Evolutionary conservation across 345 rosid genomes (phyloP).

Genomic region (Streptanthus diversifolius): DNA sequence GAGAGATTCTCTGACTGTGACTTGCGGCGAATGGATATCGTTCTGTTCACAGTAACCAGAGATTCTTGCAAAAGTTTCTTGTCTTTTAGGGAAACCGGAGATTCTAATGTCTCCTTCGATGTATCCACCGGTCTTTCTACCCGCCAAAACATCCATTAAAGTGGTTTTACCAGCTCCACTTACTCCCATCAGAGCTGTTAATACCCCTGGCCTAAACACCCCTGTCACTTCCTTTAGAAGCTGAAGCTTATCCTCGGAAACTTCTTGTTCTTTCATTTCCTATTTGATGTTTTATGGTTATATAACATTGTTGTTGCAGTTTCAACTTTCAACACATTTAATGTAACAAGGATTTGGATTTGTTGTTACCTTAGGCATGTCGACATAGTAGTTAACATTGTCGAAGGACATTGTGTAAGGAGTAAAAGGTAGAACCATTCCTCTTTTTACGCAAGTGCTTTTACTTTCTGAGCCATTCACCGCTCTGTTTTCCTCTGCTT

Average conservation of each 20-base stretch:
- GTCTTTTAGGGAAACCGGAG: constrained; percentile 77
- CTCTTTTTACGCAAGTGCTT: constrained; percentile 50
- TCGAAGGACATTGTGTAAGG: constrained; percentile 78
- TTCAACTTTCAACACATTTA: background rate
- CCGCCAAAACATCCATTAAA: constrained; percentile 94
- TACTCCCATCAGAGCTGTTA: constrained; percentile 94
- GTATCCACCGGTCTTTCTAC: constrained; percentile 89
- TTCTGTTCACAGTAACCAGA: constrained; percentile 89
- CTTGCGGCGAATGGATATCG: constrained; percentile 92
- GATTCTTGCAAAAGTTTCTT: constrained; percentile 92
- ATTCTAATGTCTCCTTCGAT: constrained; percentile 82
- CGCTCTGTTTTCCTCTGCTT: constrained; percentile 35
- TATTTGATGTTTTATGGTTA: constrained; percentile 17
- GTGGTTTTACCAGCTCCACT: constrained; percentile 99
- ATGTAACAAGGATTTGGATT: background rate
- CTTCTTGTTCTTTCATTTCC: constrained; percentile 92
- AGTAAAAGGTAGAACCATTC: constrained; percentile 81
- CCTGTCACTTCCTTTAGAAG: constrained; percentile 73
- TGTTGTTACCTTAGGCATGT: constrained; percentile 66
- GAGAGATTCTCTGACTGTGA: constrained; percentile 78
- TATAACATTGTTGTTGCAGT: background rate
- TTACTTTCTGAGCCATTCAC: constrained; percentile 13
- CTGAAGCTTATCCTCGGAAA: constrained; percentile 62
- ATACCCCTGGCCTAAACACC: constrained; percentile 85
- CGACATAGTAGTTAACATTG: constrained; percentile 60